These are phyloP conservation scores for Fomitiporia mediterranea DNA, from an alignment of 1,284 basidiomycete genomes.

Conservation along the genomic window DNA sequence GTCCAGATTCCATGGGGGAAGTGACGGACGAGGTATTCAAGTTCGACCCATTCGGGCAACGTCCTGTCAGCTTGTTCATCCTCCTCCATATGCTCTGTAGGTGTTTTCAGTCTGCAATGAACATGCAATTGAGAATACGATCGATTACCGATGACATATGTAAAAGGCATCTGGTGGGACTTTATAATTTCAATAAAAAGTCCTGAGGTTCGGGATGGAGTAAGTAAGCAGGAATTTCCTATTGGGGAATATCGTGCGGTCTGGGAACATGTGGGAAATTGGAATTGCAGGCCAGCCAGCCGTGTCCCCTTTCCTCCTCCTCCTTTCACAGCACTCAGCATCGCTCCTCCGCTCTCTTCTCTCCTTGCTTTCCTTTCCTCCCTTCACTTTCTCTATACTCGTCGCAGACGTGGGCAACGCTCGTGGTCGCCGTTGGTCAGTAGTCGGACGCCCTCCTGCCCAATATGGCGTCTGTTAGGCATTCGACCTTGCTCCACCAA, in stretches of 20 bases:
- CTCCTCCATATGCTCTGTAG: slow-evolving; percentile 86
- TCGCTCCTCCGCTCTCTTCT: slow-evolving; percentile 14
- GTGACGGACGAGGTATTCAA: slow-evolving; percentile 59
- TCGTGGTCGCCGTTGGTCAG: slow-evolving; percentile 1
- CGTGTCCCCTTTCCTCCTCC: slow-evolving; percentile 3
- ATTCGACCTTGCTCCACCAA: slow-evolving; percentile 38
- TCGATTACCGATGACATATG: slow-evolving; percentile 37
- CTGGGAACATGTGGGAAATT: neutral
- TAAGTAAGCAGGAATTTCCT: neutral
- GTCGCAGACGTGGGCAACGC: neutral
- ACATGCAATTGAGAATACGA: neutral
- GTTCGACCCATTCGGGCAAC: slow-evolving; percentile 85
- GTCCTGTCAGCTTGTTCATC: slow-evolving; percentile 71
- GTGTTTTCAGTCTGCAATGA: neutral
- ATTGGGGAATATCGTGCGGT: slow-evolving; percentile 11
- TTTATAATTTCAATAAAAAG: neutral
- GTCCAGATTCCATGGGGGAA: slow-evolving; percentile 28
- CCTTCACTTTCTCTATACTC: neutral
- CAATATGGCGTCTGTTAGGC: slow-evolving; percentile 16
- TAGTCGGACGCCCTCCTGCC: neutral
- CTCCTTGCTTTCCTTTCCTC: slow-evolving; percentile 7
- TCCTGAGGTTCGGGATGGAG: neutral
- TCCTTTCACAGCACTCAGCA: slow-evolving; percentile 2
- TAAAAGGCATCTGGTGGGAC: slow-evolving; percentile 22
- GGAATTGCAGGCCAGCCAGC: neutral